Percentiles rank a stretch among this genome's conserved stretches.
Conservation (phyloP, 2,329 filamentous ascomycete species). For the Diplodia scrobiculata region DNA sequence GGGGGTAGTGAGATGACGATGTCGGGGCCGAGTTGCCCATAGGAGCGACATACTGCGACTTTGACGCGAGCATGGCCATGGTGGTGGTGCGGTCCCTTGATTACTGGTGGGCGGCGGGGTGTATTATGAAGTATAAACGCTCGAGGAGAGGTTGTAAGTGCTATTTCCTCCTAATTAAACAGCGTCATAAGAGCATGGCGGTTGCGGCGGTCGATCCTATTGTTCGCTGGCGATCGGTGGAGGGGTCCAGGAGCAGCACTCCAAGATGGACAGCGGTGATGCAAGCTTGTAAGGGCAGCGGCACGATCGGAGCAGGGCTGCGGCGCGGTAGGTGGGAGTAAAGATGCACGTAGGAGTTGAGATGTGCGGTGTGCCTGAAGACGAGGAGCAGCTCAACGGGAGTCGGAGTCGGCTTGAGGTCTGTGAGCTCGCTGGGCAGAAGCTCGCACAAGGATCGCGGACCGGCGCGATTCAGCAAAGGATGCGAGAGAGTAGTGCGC, state of each 20-base stretch:
- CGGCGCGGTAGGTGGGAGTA: neutral
- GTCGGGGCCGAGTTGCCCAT: slow-evolving; percentile 43
- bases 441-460: slow-evolving; percentile 26
- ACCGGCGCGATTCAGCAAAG: slow-evolving; percentile 25
- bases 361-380: slow-evolving; percentile 8
- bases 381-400: neutral
- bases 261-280: neutral
- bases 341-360: slow-evolving; percentile 7
- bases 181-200: slow-evolving; percentile 27
- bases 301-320: slow-evolving; percentile 12
- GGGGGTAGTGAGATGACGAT: slow-evolving; percentile 42
- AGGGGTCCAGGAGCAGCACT: neutral
- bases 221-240: slow-evolving; percentile 6
- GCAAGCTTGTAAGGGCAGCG: slow-evolving; percentile 1
- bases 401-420: slow-evolving; percentile 10
- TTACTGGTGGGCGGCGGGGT: neutral
- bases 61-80: slow-evolving; percentile 80
- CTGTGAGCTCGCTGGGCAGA: slow-evolving; percentile 1
- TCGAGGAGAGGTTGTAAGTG: slow-evolving; percentile 12
- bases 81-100: slow-evolving; percentile 21
- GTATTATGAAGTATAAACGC: neutral
- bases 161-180: slow-evolving; percentile 25
- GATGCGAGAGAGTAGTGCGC: slow-evolving; percentile 4
- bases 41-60: slow-evolving; percentile 65
- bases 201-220: slow-evolving; percentile 15